Conservation (phyloP, 2,329 filamentous ascomycete species). For the Aspergillus neotritici region DNA sequence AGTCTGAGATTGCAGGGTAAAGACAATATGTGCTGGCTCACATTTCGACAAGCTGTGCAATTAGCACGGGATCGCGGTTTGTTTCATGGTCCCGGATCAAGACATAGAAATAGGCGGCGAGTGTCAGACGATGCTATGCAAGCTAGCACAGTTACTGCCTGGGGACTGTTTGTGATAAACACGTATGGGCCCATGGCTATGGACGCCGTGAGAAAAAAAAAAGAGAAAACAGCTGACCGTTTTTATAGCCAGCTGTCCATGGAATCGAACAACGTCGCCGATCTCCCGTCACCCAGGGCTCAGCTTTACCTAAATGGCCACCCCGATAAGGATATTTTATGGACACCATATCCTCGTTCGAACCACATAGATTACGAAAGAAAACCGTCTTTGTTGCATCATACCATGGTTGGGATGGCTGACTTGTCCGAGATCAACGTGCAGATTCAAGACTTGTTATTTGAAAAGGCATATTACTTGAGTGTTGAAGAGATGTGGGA, state of each 20-base stretch:
- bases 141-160: conserved; percentile 23
- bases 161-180: conserved; percentile 28
- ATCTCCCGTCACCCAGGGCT: conserved; percentile 16
- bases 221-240: conserved; percentile 7
- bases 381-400: conserved; percentile 24
- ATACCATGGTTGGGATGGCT: conserved; percentile 18
- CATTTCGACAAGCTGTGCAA: conserved; percentile 28
- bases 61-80: conserved; percentile 29
- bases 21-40: conserved; percentile 22
- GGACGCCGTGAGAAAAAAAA: no score
- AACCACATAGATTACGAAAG: conserved; percentile 22
- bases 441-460: conserved; percentile 22
- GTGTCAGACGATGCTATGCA: conserved; percentile 16
- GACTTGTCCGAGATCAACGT: conserved; percentile 19
- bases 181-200: conserved; percentile 13
- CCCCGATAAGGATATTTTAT: conserved; percentile 16
- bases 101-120: conserved; percentile 6
- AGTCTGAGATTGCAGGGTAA: conserved; percentile 28
- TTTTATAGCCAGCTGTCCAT: conserved; percentile 26
- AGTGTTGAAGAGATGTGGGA: conserved; percentile 14
- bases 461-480: conserved; percentile 14
- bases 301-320: conserved; percentile 11
- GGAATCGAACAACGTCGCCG: conserved; percentile 17
- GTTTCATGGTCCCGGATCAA: conserved; percentile 15
- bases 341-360: conserved; percentile 30